phyloP scores from a whole-genome alignment of 2,329 filamentous ascomycete species.

The Ascochyta fabae region DNA sequence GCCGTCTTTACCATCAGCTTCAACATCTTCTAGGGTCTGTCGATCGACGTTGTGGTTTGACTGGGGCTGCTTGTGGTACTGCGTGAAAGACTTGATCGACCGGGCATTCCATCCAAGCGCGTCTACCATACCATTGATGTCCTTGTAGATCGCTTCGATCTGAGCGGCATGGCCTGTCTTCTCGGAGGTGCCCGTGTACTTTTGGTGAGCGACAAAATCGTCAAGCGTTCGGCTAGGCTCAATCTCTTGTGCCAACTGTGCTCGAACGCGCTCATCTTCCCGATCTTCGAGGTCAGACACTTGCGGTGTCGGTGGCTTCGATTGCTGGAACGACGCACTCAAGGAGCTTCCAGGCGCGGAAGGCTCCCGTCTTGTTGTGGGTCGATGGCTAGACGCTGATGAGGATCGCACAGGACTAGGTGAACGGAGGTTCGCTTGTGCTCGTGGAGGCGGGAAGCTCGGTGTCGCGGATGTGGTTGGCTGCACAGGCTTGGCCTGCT shows the following conservation, averaged over 20 bases:
- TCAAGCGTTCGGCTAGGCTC: conserved; percentile 68
- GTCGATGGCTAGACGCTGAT: conserved; percentile 55
- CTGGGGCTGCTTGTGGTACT: conserved; percentile 62
- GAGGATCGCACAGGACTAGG: conserved; percentile 72
- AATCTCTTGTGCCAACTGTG: conserved; percentile 65
- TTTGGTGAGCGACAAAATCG: conserved; percentile 68
- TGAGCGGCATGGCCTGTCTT: conserved; percentile 54
- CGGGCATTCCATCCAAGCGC: conserved; percentile 87
- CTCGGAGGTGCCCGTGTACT: conserved; percentile 49
- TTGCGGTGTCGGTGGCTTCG: conserved; percentile 47
- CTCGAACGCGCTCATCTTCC: conserved; percentile 72
- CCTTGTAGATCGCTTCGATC: conserved; percentile 68
- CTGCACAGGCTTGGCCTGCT: conserved; percentile 16
- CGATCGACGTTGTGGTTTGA: conserved; percentile 63
- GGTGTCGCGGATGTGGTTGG: conserved; percentile 29
- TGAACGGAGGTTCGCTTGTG: conserved; percentile 68
- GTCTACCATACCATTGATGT: conserved; percentile 94
- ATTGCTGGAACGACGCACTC: conserved; percentile 37
- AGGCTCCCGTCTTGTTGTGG: conserved; percentile 33
- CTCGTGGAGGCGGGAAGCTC: conserved; percentile 60
- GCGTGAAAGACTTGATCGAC: conserved; percentile 64
- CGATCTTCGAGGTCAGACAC: conserved; percentile 55
- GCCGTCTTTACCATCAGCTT: conserved; percentile 45
- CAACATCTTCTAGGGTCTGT: conserved; percentile 65
- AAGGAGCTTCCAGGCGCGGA: conserved; percentile 43